Percentiles rank a stretch among this genome's conserved stretches.
Evolutionary conservation across 2,329 filamentous ascomycete genomes (phyloP).

Genomic region (Thielaviopsis populi): DNA sequence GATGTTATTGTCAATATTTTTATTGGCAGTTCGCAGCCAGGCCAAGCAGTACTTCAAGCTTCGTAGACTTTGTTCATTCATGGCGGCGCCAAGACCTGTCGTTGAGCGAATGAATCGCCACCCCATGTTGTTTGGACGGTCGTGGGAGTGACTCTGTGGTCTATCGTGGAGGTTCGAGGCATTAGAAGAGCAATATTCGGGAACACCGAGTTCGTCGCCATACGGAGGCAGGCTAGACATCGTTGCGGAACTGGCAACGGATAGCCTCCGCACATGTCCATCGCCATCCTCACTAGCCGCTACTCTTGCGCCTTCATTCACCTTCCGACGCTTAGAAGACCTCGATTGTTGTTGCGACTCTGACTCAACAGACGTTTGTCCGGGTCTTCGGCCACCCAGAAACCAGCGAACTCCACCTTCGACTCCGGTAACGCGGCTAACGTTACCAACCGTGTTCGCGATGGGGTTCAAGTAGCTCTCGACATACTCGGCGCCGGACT

Average conservation of each 20-base stretch:
- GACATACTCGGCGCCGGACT: conserved; percentile 78
- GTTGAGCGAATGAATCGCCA: conserved; percentile 70
- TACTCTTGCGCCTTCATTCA: conserved; percentile 27
- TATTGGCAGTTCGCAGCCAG: conserved; percentile 69
- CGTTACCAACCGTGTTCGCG: conserved; percentile 70
- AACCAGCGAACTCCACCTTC: conserved; percentile 80
- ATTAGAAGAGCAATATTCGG: conserved; percentile 20
- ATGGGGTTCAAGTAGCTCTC: conserved; percentile 79
- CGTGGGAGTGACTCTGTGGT: conserved; percentile 4
- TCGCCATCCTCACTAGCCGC: conserved; percentile 19
- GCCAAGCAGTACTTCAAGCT: conserved; percentile 73
- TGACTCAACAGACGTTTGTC: conserved; percentile 31
- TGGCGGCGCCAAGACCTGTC: conserved; percentile 76
- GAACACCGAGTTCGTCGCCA: conserved; percentile 7
- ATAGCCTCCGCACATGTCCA: conserved; percentile 20
- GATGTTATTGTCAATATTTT: conserved; percentile 63
- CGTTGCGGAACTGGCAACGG: conserved; percentile 14
- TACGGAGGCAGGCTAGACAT: conserved; percentile 7
- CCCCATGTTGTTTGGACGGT: conserved; percentile 8
- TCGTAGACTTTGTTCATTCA: conserved; percentile 74
- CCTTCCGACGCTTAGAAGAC: conserved; percentile 45
- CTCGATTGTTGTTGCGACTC: conserved; percentile 24
- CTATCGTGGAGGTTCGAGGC: conserved; percentile 22
- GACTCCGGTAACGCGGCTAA: conserved; percentile 73
- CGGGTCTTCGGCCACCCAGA: conserved; percentile 44